phyloP scores from a whole-genome alignment of 768 basidiomycete genomes.

The Coprinellus micaceus region DNA sequence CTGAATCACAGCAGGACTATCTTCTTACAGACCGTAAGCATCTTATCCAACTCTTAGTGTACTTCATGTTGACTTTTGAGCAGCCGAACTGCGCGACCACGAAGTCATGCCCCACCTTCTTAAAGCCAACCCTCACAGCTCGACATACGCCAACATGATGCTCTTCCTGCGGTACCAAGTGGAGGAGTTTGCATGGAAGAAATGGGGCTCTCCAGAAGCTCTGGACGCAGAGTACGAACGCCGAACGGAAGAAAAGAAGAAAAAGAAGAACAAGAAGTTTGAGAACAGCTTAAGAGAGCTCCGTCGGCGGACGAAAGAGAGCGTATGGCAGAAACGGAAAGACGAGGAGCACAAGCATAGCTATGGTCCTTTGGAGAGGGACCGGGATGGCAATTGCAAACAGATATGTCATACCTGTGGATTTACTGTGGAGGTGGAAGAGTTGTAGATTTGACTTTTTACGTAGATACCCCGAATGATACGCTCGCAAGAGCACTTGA shows the following conservation, averaged over 20 bases:
- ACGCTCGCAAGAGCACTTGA: too few species aligned
- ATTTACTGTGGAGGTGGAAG: conserved; percentile 87
- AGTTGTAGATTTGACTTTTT: conserved; percentile 42
- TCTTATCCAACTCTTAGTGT: neutral
- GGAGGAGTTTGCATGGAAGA: conserved; percentile 95
- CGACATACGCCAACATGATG: conserved; percentile 99
- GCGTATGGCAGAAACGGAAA: conserved; percentile 82
- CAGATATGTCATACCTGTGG: conserved; percentile 89
- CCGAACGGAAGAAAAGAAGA: conserved; percentile 76
- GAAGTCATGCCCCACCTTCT: conserved; percentile 90
- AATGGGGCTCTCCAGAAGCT: conserved; percentile 94
- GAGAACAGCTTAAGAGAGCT: conserved; percentile 85
- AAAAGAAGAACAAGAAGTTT: conserved; percentile 92
- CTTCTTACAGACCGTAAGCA: conserved; percentile 84
- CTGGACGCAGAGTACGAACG: conserved; percentile 85
- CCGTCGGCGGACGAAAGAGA: conserved; percentile 80
- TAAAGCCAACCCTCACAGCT: conserved; percentile 92
- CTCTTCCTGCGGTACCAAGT: conserved; percentile 90
- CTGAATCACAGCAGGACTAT: conserved; percentile 66
- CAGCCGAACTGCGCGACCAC: conserved; percentile 90
- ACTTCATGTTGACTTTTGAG: neutral
- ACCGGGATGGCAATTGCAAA: conserved; percentile 50
- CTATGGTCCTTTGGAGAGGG: conserved; percentile 60
- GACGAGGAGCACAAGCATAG: conserved; percentile 87
- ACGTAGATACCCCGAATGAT: neutral